Conservation (phyloP, 768 basidiomycete species). For the Porphyrellus cyaneotinctus region DNA sequence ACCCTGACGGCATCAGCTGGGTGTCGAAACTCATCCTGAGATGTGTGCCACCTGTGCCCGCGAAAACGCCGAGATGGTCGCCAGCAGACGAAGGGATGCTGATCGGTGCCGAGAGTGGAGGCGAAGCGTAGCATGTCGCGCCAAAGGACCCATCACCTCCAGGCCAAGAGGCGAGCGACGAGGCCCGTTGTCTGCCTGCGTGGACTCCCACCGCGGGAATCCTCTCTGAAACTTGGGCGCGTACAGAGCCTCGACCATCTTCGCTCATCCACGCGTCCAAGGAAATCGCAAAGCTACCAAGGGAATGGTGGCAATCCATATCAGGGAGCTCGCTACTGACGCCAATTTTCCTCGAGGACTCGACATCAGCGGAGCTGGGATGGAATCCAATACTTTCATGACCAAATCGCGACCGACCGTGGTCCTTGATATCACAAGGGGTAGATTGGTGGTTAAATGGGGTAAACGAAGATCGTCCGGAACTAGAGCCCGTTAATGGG, state of each 20-base stretch:
- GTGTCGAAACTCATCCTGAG: slow-evolving; percentile 23
- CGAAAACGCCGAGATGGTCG: slow-evolving; percentile 50
- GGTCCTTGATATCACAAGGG: slow-evolving; percentile 46
- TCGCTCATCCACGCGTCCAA: slow-evolving; percentile 63
- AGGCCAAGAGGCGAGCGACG: slow-evolving; percentile 27
- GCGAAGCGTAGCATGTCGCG: slow-evolving; percentile 22
- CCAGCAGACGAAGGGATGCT: slow-evolving; percentile 33
- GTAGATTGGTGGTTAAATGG: slow-evolving; percentile 42
- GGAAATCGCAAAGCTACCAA: slow-evolving; percentile 64
- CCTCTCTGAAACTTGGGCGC: slow-evolving; percentile 58
- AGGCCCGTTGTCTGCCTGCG: slow-evolving; percentile 14
- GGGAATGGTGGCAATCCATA: slow-evolving; percentile 39
- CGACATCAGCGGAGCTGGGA: slow-evolving; percentile 41
- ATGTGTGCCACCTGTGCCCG: slow-evolving; percentile 44
- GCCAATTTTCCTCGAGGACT: slow-evolving; percentile 26
- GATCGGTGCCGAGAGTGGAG: slow-evolving; percentile 39
- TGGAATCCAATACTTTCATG: slow-evolving; percentile 42
- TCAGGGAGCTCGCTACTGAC: slow-evolving; percentile 36
- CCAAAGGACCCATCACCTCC: slow-evolving; percentile 18
- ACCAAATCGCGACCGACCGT: slow-evolving; percentile 48
- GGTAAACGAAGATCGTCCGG: slow-evolving; percentile 38
- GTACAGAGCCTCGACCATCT: slow-evolving; percentile 69
- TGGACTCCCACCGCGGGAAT: slow-evolving; percentile 17
- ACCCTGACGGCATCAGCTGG: slow-evolving; percentile 22
- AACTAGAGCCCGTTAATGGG: slow-evolving; percentile 38